Evolutionary conservation across 768 basidiomycete species (phyloP), one percentile per base, ranked within the genome.

Genomic region (Trametes cinnabarina): DNA sequence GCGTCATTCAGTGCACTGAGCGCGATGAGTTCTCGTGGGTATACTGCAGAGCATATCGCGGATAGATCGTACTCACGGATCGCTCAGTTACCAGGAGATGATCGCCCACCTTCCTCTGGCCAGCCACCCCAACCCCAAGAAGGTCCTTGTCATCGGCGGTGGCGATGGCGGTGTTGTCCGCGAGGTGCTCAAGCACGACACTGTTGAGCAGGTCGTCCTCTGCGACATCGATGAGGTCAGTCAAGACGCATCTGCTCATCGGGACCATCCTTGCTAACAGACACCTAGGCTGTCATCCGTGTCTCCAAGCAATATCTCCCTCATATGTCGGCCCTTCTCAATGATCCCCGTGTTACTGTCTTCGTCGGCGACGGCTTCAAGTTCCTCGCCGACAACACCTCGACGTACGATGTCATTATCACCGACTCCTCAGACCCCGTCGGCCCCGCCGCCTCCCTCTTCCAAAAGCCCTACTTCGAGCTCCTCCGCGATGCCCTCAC

Each of bases 391-490:
- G 89, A 93, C 49, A 88, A 96, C 75, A 82, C 88, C 65, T 77
- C 84, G 47, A 85, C 85, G 49, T 97, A 96, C 84, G 96, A 99
- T 70, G 92, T 91, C 59, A 98, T 99, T 78, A 91, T 99, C 76
- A 99, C 96, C 61, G 96, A 99, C 73, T 98, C 95, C 19, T 97
- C 94, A 20, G 96, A 98, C 73, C 96, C 96, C 37, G 93, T 98
- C 54, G 96, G 96, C 41, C 96, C 96, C 41, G 96, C 96, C 43
- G 88, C 86, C 43, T 83, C 90, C 22, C 88, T 98, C 63, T 98
- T 99, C 82, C 84, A 98, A 75, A 90, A 94, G 72, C 91, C 94
- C 2, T 99, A 97, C 83, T 99, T 98, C 80, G 82, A 92, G 72
- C 86, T 98, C 34, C 82, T 99, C 56, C 85, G 94, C 71, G 88